Percentiles rank a stretch among this genome's conserved stretches.
Evolutionary conservation across 2,329 filamentous ascomycete species (phyloP).

Genomic region (Lomentospora prolificans): DNA sequence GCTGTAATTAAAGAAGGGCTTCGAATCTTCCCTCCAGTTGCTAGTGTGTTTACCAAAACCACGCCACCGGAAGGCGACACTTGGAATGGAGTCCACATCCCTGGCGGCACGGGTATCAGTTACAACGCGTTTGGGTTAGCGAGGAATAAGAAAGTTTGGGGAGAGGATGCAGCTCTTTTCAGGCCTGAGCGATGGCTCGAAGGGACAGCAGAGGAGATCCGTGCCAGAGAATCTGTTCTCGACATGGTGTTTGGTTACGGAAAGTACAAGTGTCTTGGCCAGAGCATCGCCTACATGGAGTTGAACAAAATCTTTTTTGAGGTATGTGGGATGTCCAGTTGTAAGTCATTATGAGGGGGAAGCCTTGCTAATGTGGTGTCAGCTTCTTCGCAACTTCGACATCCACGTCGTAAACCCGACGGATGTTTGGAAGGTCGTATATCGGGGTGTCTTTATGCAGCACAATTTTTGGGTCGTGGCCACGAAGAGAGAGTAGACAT

Average conservation of each 20-base stretch:
- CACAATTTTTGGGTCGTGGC: neutral
- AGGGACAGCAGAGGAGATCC: constrained; percentile 18
- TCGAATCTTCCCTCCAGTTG: constrained; percentile 26
- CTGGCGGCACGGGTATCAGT: constrained; percentile 22
- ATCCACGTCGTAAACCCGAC: constrained; percentile 17
- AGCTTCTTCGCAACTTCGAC: constrained; percentile 19
- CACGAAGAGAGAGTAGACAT: neutral
- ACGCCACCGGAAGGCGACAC: constrained; percentile 20
- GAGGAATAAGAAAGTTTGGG: constrained; percentile 22
- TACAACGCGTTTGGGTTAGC: constrained; percentile 25
- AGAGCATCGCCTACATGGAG: constrained; percentile 28
- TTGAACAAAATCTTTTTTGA: constrained; percentile 30
- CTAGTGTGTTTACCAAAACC: constrained; percentile 26
- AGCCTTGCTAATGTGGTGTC: neutral
- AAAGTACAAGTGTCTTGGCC: constrained; percentile 27
- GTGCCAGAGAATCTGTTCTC: constrained; percentile 24
- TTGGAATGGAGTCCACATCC: constrained; percentile 21
- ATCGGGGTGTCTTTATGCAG: constrained; percentile 16
- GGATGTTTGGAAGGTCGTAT: constrained; percentile 18
- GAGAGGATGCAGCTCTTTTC: constrained; percentile 23
- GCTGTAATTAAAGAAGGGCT: constrained; percentile 40
- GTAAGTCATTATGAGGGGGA: neutral
- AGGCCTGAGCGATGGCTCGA: constrained; percentile 28
- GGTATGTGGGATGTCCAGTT: constrained; percentile 15
- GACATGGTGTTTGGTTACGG: constrained; percentile 31